Evolutionary conservation across 176 grass and related monocot genomes (phyloP).

Genomic region (Musa beccarii): DNA sequence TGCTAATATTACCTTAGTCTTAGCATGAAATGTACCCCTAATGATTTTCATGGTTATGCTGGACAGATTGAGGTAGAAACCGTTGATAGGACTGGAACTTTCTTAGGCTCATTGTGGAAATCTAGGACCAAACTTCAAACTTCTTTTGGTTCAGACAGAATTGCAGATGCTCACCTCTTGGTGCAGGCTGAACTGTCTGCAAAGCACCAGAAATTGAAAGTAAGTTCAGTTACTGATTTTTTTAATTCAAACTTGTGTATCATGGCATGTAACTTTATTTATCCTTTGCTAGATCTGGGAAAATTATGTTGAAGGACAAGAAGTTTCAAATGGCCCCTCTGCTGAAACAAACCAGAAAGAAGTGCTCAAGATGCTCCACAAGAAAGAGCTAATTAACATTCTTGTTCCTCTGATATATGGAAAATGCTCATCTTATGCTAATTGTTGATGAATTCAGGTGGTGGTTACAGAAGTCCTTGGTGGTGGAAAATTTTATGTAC

Average conservation of each 20-base stretch:
- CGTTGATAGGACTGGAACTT: constrained; percentile 88
- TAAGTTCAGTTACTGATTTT: constrained; percentile 18
- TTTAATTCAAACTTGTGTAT: not conserved
- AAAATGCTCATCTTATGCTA: not conserved
- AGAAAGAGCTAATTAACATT: not conserved
- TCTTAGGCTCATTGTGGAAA: constrained; percentile 87
- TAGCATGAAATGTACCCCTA: not conserved
- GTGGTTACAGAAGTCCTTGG: constrained; percentile 73
- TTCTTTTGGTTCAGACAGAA: constrained; percentile 75
- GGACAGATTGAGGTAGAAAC: constrained; percentile 91
- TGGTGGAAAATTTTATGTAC: constrained; percentile 93
- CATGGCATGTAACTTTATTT: constrained; percentile 4
- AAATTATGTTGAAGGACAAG: constrained; percentile 80
- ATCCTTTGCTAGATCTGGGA: constrained; percentile 76
- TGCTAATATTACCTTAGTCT: constrained; percentile 9
- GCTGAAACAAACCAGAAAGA: constrained; percentile 76
- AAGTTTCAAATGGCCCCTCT: constrained; percentile 59
- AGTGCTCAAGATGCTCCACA: constrained; percentile 61
- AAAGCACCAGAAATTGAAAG: constrained; percentile 80
- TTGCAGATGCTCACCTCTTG: constrained; percentile 61
- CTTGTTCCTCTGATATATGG: not conserved
- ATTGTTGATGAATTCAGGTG: constrained; percentile 39
- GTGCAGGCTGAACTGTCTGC: constrained; percentile 66
- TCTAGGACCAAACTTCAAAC: constrained; percentile 70
- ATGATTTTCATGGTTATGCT: constrained; percentile 11